Conservation (phyloP, 306 rosid species). For the Cyclanthera cordifolia region DNA sequence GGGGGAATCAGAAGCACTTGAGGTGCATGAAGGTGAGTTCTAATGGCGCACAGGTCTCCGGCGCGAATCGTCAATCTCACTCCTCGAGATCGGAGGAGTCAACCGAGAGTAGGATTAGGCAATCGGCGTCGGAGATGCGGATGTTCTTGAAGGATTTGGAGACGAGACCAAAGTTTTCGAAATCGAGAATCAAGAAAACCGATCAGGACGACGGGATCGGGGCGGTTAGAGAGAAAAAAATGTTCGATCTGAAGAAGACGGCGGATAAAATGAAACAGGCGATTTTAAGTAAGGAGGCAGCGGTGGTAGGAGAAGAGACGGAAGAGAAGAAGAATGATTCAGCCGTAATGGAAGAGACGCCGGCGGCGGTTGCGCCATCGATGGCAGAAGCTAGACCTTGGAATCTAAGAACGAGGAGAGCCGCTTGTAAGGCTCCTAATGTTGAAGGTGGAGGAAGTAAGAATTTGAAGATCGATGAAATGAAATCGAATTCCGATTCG, state of each 20-base stretch:
- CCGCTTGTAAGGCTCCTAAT: constrained; percentile 37
- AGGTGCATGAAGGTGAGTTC: constrained; percentile 50
- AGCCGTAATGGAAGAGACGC: constrained; percentile 9
- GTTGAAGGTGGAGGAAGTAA: constrained; percentile 23
- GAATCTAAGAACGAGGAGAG: constrained; percentile 70
- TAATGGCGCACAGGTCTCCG: constrained; percentile 7
- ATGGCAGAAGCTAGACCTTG: constrained; percentile 38
- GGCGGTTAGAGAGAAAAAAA: constrained; percentile 68
- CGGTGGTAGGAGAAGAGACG: constrained; percentile 14
- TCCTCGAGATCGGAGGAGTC: constrained; percentile 23
- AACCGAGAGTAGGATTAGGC: constrained; percentile 19
- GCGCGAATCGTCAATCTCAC: constrained; percentile 41
- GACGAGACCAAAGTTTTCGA: constrained; percentile 19
- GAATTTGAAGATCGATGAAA: constrained; percentile 48
- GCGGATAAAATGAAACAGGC: constrained; percentile 62
- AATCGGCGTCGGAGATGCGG: constrained; percentile 21
- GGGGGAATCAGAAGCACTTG: constrained; percentile 78
- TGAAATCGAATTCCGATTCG: constrained; percentile 25
- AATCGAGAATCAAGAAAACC: constrained; percentile 25
- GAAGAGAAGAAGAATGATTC: constrained; percentile 3
- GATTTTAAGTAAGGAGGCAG: constrained; percentile 41
- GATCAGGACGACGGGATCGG: constrained; percentile 51
- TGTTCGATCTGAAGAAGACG: constrained; percentile 71
- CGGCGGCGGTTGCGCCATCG: constrained; percentile 9
- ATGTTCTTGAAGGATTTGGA: constrained; percentile 21